These are phyloP conservation scores for Astraeus odoratus DNA, from an alignment of 768 basidiomycete genomes.

Conservation along the genomic window DNA sequence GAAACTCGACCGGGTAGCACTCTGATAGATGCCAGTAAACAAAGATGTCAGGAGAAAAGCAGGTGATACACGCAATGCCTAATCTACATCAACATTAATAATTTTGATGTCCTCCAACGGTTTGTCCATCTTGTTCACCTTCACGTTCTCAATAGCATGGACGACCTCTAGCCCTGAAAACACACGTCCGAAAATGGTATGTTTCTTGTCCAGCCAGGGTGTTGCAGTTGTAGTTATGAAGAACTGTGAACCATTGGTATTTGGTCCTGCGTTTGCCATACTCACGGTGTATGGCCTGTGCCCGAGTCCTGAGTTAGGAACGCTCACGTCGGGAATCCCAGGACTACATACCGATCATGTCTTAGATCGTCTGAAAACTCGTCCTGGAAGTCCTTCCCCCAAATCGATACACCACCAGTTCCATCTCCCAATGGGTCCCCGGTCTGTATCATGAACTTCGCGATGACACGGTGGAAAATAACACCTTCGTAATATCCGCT, in stretches of 20 bases:
- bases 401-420: conserved; percentile 86
- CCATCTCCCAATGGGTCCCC: conserved; percentile 95
- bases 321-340: not conserved
- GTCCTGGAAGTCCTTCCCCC: conserved; percentile 88
- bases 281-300: conserved; percentile 87
- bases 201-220: conserved; percentile 88
- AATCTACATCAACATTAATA: conserved; percentile 69
- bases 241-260: conserved; percentile 94
- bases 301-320: conserved; percentile 4
- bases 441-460: conserved; percentile 98
- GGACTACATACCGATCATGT: conserved; percentile 69
- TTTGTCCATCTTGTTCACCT: conserved; percentile 78
- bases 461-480: conserved; percentile 95
- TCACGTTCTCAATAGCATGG: conserved; percentile 87
- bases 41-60: not conserved
- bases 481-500: conserved; percentile 89
- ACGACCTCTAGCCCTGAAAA: conserved; percentile 84
- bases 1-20: conserved; percentile 40
- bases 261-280: conserved; percentile 90
- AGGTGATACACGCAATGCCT: conserved; percentile 9
- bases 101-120: conserved; percentile 94
- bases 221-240: conserved; percentile 96
- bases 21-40: conserved; percentile 25
- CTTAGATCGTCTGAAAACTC: conserved; percentile 85
- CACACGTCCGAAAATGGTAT: conserved; percentile 90